Conservation (phyloP, 169 alveolate genomes). For the Plasmodium relictum region DNA sequence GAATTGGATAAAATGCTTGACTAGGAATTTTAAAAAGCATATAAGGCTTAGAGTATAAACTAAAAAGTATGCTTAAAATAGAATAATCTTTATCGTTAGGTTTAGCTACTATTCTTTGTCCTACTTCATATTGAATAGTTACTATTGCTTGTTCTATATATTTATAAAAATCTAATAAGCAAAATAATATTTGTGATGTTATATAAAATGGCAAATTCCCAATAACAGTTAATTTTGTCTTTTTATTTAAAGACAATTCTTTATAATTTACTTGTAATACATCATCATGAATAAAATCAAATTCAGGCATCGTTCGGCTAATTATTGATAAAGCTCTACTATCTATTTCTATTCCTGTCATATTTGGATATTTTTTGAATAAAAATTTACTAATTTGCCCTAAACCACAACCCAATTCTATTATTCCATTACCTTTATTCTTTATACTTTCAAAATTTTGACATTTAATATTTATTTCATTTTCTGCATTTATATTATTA, state of each 20-base stretch:
- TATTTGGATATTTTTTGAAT: constrained; percentile 80
- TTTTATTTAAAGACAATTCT: constrained; percentile 79
- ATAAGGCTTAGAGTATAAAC: constrained; percentile 79
- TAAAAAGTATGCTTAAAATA: constrained; percentile 83
- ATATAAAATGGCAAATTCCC: constrained; percentile 90
- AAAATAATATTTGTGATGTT: constrained; percentile 88
- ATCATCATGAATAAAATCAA: constrained; percentile 88
- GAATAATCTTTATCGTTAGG: constrained; percentile 82
- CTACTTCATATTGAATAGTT: constrained; percentile 89
- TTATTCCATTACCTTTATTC: constrained; percentile 81
- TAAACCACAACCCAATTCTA: constrained; percentile 90
- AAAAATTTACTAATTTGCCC: constrained; percentile 88
- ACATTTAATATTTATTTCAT: background rate
- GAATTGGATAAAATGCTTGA: constrained; percentile 86
- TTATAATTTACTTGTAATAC: constrained; percentile 89
- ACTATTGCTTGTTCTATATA: constrained; percentile 88
- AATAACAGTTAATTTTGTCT: constrained; percentile 81
- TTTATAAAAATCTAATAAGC: constrained; percentile 85
- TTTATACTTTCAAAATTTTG: constrained; percentile 8
- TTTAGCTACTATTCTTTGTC: constrained; percentile 84
- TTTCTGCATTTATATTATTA: background rate
- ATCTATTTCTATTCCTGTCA: constrained; percentile 90
- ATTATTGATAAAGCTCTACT: constrained; percentile 87
- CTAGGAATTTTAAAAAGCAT: constrained; percentile 86
- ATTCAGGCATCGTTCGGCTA: constrained; percentile 86